Evolutionary conservation across 106 monocot species (phyloP).

Genomic region (Allium fistulosum): DNA sequence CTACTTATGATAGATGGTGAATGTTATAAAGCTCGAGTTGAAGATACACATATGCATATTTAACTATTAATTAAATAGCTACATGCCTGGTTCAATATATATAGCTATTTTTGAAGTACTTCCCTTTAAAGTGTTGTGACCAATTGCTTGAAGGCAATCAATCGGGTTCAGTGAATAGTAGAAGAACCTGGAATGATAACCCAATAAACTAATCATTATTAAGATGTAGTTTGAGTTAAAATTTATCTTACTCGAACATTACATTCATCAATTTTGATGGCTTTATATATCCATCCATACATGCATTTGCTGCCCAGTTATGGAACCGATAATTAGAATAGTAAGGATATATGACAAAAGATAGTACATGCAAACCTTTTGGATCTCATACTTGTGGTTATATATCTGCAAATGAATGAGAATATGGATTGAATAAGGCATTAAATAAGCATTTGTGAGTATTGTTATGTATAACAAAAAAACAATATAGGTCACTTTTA

Average conservation of each 20-base stretch:
- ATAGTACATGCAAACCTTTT: slow-evolving; percentile 7
- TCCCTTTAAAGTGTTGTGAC: slow-evolving; percentile 60
- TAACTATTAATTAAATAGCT: too few species aligned
- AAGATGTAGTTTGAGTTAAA: neutral
- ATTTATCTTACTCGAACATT: neutral
- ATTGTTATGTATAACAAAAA: neutral
- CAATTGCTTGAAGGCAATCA: slow-evolving; percentile 48
- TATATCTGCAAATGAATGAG: neutral
- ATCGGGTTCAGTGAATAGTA: slow-evolving; percentile 73
- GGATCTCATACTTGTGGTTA: neutral
- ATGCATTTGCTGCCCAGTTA: slow-evolving; percentile 10
- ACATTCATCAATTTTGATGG: slow-evolving; percentile 3
- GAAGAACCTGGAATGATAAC: slow-evolving; percentile 27
- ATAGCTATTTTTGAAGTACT: slow-evolving; percentile 10
- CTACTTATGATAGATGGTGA: too few species aligned
- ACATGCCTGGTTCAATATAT: neutral
- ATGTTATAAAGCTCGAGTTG: too few species aligned
- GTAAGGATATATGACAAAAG: neutral
- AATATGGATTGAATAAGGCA: neutral
- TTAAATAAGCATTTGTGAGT: too few species aligned
- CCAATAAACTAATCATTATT: neutral
- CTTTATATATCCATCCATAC: neutral
- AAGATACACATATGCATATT: too few species aligned
- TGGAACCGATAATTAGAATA: slow-evolving; percentile 2
- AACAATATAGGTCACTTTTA: too few species aligned